Percentiles rank a stretch among this genome's conserved stretches.
Conservation (phyloP, 208 protist genomes). For the Strigomonas culicis region DNA sequence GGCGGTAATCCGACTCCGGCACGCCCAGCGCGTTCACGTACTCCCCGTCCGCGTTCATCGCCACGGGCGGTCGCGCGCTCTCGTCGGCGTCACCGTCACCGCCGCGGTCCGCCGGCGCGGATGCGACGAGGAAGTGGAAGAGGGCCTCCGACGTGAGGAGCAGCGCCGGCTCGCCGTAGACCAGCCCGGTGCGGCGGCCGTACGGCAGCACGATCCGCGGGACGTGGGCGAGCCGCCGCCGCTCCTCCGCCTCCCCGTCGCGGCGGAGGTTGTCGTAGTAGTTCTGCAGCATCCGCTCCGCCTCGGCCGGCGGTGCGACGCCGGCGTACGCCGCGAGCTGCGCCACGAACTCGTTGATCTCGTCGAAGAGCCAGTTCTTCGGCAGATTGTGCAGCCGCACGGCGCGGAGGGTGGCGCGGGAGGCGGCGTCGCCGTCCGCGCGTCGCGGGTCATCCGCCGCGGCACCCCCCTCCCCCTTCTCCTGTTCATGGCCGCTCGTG, state of each 20-base stretch:
- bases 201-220: conserved; percentile 65
- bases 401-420: not conserved
- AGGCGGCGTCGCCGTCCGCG: not conserved
- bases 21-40: conserved; percentile 14
- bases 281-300: not conserved
- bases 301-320: conserved; percentile 29
- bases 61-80: too few relatives aligned
- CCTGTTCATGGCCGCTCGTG: too few relatives aligned
- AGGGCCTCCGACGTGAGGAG: conserved; percentile 52
- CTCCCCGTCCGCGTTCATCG: too few relatives aligned
- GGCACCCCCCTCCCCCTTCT: too few relatives aligned
- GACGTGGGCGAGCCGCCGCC: conserved; percentile 20
- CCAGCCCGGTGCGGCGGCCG: conserved; percentile 76
- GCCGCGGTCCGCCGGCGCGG: too few relatives aligned
- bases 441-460: not conserved
- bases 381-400: conserved; percentile 75
- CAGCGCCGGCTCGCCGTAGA: conserved; percentile 64
- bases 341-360: conserved; percentile 79
- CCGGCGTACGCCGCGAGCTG: conserved; percentile 62
- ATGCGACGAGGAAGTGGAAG: conserved; percentile 39
- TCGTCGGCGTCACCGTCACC: too few relatives aligned
- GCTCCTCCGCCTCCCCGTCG: conserved; percentile 11
- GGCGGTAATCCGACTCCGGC: conserved; percentile 71
- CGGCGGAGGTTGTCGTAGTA: conserved; percentile 1
- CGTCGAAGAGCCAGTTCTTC: conserved; percentile 77